Conservation (phyloP, 176 grass and related monocot genomes). For the Oryza rufipogon region DNA sequence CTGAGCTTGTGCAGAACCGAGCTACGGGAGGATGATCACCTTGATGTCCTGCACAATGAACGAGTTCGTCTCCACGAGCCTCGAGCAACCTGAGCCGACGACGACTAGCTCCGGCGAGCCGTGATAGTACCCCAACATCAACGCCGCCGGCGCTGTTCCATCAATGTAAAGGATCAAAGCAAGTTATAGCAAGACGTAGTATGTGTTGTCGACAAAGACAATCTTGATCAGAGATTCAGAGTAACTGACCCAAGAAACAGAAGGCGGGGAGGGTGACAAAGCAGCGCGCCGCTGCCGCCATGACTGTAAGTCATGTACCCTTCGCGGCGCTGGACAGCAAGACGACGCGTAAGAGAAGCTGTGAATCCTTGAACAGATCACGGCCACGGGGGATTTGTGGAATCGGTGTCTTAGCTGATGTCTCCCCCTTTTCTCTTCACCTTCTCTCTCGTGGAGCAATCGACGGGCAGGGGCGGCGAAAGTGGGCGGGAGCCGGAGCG, state of each 20-base stretch:
- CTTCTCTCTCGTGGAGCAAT: too few species aligned
- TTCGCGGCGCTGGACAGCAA: neutral
- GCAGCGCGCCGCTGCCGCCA: conserved; percentile 43
- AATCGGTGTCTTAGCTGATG: neutral
- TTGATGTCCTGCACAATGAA: conserved; percentile 51
- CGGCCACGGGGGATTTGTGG: neutral
- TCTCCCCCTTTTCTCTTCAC: neutral
- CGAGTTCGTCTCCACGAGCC: conserved; percentile 54
- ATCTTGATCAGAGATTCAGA: neutral
- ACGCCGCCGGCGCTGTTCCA: conserved; percentile 54
- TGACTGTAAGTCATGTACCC: neutral
- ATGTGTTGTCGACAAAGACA: neutral
- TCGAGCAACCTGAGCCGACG: conserved; percentile 56
- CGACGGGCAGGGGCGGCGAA: too few species aligned
- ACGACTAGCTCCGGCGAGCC: conserved; percentile 47
- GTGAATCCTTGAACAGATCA: neutral
- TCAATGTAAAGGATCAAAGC: neutral
- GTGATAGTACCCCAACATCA: conserved; percentile 56
- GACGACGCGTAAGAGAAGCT: neutral
- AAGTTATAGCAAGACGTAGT: neutral
- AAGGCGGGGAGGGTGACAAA: conserved; percentile 52
- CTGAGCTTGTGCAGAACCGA: neutral
- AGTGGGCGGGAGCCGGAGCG: too few species aligned
- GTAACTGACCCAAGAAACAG: conserved; percentile 53
- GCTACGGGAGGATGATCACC: conserved; percentile 22